Base-by-base conservation (phyloP, 2,329 filamentous ascomycete genomes). In the Cytospora paraplurivora region DNA sequence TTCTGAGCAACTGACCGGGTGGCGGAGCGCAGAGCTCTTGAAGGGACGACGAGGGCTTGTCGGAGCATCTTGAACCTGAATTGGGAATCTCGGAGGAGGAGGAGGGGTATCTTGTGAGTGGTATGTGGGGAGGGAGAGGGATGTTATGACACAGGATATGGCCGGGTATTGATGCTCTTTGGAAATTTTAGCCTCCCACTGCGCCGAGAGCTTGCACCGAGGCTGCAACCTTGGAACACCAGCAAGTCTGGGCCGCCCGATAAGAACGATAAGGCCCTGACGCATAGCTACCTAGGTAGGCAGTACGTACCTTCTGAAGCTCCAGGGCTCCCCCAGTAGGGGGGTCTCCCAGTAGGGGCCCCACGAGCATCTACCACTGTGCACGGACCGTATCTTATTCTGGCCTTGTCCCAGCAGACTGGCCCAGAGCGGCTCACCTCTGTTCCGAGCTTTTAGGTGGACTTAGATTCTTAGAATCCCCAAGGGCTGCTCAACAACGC, bases 21-120 rank as follows among this genome's bases (percentile, higher is more conserved):
- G 65, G 72, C 72, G 62, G 77, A 75, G 74, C 79, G 76, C 67
- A 81, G 73, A 49, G 77, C 77, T 72, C 79, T 75, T 63, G 79
- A 78, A 44, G 80, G 76, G 65, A 75, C 69, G 60, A 77, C 72
- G 57, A 82, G 64, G 61, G 76, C 75, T 71, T 81, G 78, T 70
- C 79, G 78, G 67, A 82, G 74, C 81, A 83, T 83, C 38, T 61
- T 72, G 59, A 59, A 32, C 33, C 33, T 33, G 51, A 12, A 58
- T 33, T 21, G 44, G 27, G 27, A 41, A 41, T 37, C 44, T 52
- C 60, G 27, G 27, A 4, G 27, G 27, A 27, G 27, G 27, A 4
- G 4, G 44, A 32, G 27, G 34, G 19, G 49, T 32, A n/a, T 47
- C 37, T 19, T 38, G 47, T 41, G 62, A 50, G 67, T 64, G 62